These are phyloP conservation scores for Lablab purpureus DNA, from an alignment of 306 rosid species.

Conservation along the genomic window DNA sequence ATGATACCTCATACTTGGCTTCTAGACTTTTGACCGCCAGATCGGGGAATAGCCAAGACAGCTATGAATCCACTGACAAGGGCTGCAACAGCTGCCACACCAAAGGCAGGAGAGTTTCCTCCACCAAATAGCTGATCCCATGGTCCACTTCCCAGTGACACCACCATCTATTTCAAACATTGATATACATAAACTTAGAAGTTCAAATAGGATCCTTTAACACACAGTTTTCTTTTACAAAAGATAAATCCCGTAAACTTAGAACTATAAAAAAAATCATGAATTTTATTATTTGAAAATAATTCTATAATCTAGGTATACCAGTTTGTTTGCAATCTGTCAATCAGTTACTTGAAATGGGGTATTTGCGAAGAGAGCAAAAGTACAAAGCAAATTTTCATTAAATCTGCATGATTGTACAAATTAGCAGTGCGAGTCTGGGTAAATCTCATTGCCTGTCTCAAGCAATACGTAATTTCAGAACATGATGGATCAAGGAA, in stretches of 20 bases:
- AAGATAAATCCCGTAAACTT: slow-evolving; percentile 21
- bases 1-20: slow-evolving; percentile 72
- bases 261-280: slow-evolving; percentile 6
- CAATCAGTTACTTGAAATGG: slow-evolving; percentile 26
- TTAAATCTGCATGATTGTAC: slow-evolving; percentile 7
- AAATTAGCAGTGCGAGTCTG: slow-evolving; percentile 31
- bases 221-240: slow-evolving; percentile 15
- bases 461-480: slow-evolving; percentile 37
- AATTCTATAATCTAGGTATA: slow-evolving; percentile 22
- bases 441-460: slow-evolving; percentile 16
- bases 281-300: slow-evolving; percentile 10
- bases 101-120: slow-evolving; percentile 95
- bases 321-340: slow-evolving; percentile 1
- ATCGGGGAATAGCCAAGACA: slow-evolving; percentile 80
- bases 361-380: slow-evolving; percentile 31
- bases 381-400: slow-evolving; percentile 38
- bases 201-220: slow-evolving; percentile 11
- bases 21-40: slow-evolving; percentile 74
- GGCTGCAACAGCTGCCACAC: slow-evolving; percentile 87
- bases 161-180: slow-evolving; percentile 77
- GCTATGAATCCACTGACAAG: slow-evolving; percentile 84
- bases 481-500: slow-evolving; percentile 10
- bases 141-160: slow-evolving; percentile 95
- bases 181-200: slow-evolving; percentile 40
- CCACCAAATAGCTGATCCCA: slow-evolving; percentile 99